Percentiles rank a stretch among this genome's conserved stretches.
Evolutionary conservation across 31 red algal species (phyloP).

Genomic region (Porphyra umbilicalis): DNA sequence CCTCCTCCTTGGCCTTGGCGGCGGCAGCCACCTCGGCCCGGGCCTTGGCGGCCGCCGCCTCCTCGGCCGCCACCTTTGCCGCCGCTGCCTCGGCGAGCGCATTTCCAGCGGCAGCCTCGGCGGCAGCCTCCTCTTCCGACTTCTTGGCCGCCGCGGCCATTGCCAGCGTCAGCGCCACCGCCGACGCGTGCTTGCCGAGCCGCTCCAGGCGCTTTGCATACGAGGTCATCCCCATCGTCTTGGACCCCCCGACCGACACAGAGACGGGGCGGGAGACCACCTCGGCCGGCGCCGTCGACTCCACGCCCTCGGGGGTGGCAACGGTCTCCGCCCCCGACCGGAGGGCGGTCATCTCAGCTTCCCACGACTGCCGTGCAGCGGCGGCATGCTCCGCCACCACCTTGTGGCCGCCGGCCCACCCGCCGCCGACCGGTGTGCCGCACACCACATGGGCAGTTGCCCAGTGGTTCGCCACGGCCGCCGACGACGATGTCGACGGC

Average conservation of each 20-base stretch:
- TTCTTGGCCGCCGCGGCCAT: not conserved
- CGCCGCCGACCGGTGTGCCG: not conserved
- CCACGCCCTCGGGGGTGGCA: not conserved
- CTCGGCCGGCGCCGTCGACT: not conserved
- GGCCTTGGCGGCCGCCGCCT: not conserved
- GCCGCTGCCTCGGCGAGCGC: not conserved
- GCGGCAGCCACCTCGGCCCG: not conserved
- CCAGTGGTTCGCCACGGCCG: not conserved
- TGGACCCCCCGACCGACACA: not conserved
- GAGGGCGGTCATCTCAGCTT: not conserved
- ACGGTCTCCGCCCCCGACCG: not conserved
- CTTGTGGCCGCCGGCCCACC: not conserved
- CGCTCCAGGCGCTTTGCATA: not conserved
- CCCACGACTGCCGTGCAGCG: not conserved
- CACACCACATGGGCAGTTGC: not conserved
- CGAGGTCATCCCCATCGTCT: not conserved
- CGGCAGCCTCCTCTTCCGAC: too few relatives aligned
- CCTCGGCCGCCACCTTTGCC: not conserved
- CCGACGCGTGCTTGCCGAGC: not conserved
- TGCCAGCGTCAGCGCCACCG: not conserved
- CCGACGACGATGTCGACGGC: not conserved
- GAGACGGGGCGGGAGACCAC: not conserved
- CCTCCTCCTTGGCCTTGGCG: not conserved
- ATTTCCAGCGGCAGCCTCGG: not conserved
- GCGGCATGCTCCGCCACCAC: not conserved